Percentiles rank a stretch among this genome's conserved stretches.
Evolutionary conservation across 495 filamentous ascomycete genomes (phyloP).

Genomic region (Tetracladium setigerum): DNA sequence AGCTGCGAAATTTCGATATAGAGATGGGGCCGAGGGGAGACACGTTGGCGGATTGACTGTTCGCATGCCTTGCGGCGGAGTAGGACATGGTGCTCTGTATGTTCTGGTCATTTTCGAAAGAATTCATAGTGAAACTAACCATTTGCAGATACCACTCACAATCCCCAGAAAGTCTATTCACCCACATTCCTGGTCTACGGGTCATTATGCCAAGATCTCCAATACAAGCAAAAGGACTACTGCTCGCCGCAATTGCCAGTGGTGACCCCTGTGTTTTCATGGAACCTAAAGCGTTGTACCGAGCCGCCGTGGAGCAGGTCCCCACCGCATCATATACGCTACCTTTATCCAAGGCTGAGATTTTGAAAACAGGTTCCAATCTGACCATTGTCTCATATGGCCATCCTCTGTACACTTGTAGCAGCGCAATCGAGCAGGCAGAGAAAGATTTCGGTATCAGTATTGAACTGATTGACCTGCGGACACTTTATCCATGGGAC

Average conservation of each 20-base stretch:
- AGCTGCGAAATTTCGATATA: constrained; percentile 85
- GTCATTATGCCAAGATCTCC: constrained; percentile 90
- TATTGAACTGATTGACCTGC: constrained; percentile 84
- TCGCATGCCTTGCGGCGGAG: constrained; percentile 88
- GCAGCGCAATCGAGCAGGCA: constrained; percentile 67
- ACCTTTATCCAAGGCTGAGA: constrained; percentile 81
- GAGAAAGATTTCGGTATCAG: constrained; percentile 75
- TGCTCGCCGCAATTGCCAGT: constrained; percentile 72
- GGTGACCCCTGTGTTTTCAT: constrained; percentile 93
- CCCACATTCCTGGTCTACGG: constrained; percentile 81
- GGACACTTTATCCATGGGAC: constrained; percentile 96
- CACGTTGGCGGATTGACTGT: constrained; percentile 76
- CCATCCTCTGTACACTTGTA: constrained; percentile 84
- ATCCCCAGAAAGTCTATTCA: constrained; percentile 86
- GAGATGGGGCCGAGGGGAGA: constrained; percentile 64
- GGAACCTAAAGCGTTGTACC: constrained; percentile 94
- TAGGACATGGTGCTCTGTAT: constrained; percentile 90
- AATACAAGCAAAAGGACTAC: constrained; percentile 83
- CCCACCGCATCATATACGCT: constrained; percentile 75
- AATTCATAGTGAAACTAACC: constrained; percentile 1
- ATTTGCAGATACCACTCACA: constrained; percentile 75
- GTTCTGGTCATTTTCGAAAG: constrained; percentile 17
- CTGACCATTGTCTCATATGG: constrained; percentile 89
- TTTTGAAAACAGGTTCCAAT: constrained; percentile 76
- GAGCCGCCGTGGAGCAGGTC: constrained; percentile 92